A percentile compares a stretch with the other conserved stretches of the same genome.
Evolutionary conservation across 129 eudicot genomes (phyloP).

Genomic region (Helichrysum umbraculigerum): DNA sequence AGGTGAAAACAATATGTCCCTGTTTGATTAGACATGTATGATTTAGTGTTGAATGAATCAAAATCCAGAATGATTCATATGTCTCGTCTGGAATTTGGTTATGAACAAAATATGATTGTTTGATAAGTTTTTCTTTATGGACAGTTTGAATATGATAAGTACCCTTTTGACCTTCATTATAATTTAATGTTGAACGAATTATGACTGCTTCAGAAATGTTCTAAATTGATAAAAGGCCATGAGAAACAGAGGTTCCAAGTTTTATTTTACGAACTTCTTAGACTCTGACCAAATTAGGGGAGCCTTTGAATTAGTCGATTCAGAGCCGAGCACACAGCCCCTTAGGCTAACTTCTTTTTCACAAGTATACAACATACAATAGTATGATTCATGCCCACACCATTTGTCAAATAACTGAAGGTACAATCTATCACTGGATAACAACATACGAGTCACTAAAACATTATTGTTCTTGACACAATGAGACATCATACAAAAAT

Average conservation of each 20-base stretch:
- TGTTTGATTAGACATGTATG: neutral
- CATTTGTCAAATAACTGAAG: neutral
- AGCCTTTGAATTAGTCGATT: neutral
- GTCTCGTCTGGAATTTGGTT: neutral
- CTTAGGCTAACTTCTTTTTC: neutral
- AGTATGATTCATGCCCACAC: neutral
- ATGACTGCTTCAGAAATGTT: neutral
- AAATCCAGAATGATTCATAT: neutral
- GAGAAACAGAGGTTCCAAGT: neutral
- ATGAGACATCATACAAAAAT: slow-evolving; percentile 21
- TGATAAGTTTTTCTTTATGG: neutral
- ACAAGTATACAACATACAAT: neutral
- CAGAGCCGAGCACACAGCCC: neutral
- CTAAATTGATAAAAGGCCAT: neutral
- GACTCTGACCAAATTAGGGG: neutral
- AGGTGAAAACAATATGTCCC: neutral
- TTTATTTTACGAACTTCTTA: neutral
- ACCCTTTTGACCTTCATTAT: neutral
- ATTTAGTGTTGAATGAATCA: neutral
- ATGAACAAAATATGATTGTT: neutral
- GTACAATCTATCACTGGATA: slow-evolving; percentile 7
- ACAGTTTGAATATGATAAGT: neutral
- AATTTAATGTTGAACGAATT: neutral
- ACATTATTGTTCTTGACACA: neutral
- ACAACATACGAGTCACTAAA: slow-evolving; percentile 11